Evolutionary conservation across 164 flowering plant genomes (phyloP).

Genomic region (Kingdonia uniflora): DNA sequence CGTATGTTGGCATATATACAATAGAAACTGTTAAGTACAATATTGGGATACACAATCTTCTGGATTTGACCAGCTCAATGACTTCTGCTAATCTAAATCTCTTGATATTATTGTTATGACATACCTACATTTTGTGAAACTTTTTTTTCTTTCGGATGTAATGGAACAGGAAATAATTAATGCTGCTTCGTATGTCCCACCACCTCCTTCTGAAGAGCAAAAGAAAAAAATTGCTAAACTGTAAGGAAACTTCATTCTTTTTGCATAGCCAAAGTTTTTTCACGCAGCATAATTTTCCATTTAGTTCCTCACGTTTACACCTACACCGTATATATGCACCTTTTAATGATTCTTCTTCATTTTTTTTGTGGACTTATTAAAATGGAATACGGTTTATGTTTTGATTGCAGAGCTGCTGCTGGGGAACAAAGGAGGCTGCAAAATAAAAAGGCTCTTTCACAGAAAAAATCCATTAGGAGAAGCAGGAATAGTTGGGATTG

Average conservation of each 20-base stretch:
- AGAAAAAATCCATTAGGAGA: conserved; percentile 77
- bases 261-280: not conserved
- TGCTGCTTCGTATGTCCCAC: conserved; percentile 95
- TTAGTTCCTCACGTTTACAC: too few species aligned
- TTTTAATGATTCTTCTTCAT: too few species aligned
- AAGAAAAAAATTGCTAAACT: conserved; percentile 75
- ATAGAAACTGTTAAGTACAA: too few species aligned
- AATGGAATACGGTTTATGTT: not conserved
- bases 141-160: conserved; percentile 1
- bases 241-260: conserved; percentile 29
- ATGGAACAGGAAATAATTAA: conserved; percentile 73
- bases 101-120: not conserved
- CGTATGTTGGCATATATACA: too few species aligned
- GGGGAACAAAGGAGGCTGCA: conserved; percentile 71
- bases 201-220: conserved; percentile 93
- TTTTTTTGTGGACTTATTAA: too few species aligned
- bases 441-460: conserved; percentile 63
- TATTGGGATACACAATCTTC: too few species aligned
- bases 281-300: not conserved
- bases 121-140: not conserved
- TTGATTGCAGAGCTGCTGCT: conserved; percentile 55
- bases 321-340: too few species aligned
- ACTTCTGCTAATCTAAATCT: not conserved
- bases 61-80: not conserved
- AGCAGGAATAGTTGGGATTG: conserved; percentile 62